Evolutionary conservation across 192 early-diverging fungal genomes (phyloP), one percentile per base, ranked within the genome.

Genomic region (Funneliformis geosporum): DNA sequence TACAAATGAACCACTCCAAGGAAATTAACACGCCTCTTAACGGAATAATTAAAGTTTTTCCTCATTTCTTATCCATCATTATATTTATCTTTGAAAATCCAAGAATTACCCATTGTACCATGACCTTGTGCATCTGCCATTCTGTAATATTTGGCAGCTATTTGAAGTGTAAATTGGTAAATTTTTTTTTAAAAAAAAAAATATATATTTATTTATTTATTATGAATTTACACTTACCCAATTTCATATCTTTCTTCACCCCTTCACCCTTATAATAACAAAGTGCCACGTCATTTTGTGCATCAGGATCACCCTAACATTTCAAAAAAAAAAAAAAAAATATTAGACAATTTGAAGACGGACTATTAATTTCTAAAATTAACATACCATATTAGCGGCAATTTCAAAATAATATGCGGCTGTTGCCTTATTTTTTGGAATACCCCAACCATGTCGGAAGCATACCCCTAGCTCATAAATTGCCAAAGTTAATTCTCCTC

Each of bases 351-450:
- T 47, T 10, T 1, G 39, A 60, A 33, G 16, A 43, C 0, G 12
- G n/a, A 28, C 21, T 75, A 3, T 55, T 27, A 38, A 60, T 69
- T 25, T 14, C 12, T 2, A 14, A 67, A 28, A 5, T 2, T 5
- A 16, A 60, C 78, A 42, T 86, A 86, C 85, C 64, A 93, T 80
- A 73, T 93, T 88, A 18, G 93, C 91, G 4, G 94, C 91, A 47
- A 95, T 92, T 80, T 93, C 92, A 90, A 94, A 95, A 78, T 94
- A 94, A 75, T 93, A 91, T 0, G 90, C 91, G 0, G 94, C 94
- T 4, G 88, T 93, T 69, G 88, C 85, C 60, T 90, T 91, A 80
- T 91, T 89, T 62, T 90, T 92, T 50, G 90, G 87, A 28, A 91
- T 92, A 50, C 94, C 94, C 93, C 93, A 93, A 25, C 93, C 94